Conservation (phyloP, 106 monocot genomes). For the Amphibolis antarctica region DNA sequence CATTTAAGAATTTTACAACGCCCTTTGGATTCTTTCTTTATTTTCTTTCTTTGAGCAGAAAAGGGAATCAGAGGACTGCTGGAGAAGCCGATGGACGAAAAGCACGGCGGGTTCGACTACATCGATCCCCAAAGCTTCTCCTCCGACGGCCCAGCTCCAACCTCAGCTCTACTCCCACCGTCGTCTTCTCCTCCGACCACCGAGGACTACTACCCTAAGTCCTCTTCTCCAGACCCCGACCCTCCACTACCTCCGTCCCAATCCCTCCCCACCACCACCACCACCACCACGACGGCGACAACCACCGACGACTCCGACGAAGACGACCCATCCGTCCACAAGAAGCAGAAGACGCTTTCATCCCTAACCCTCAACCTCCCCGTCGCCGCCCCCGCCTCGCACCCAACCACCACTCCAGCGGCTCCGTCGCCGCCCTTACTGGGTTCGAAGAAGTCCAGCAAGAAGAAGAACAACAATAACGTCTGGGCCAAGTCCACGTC, state of each 20-base stretch:
- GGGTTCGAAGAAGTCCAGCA: constrained; percentile 33
- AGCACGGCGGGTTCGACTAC: too few relatives aligned
- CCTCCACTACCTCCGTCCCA: background rate
- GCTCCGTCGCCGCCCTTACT: background rate
- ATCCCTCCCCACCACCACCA: background rate
- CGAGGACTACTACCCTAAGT: too few relatives aligned
- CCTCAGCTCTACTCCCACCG: too few relatives aligned
- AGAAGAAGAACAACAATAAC: constrained; percentile 65
- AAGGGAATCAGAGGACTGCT: too few relatives aligned
- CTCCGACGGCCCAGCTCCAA: too few relatives aligned
- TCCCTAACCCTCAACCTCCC: background rate
- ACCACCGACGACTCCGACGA: constrained; percentile 4
- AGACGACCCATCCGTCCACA: background rate
- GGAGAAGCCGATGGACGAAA: too few relatives aligned
- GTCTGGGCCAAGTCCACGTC: constrained; percentile 80
- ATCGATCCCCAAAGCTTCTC: too few relatives aligned
- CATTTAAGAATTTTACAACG: too few relatives aligned
- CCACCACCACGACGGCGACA: background rate
- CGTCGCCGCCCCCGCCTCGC: background rate
- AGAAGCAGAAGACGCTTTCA: constrained; percentile 11
- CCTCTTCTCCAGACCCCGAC: too few relatives aligned
- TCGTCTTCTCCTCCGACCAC: too few relatives aligned
- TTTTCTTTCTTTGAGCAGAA: too few relatives aligned
- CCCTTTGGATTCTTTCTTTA: too few relatives aligned
- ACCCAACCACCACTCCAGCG: constrained; percentile 1